Percentiles rank a stretch among this genome's conserved stretches.
These are phyloP conservation scores for Podaxis sp. DNA, from an alignment of 768 basidiomycete species.

Conservation along the genomic window DNA sequence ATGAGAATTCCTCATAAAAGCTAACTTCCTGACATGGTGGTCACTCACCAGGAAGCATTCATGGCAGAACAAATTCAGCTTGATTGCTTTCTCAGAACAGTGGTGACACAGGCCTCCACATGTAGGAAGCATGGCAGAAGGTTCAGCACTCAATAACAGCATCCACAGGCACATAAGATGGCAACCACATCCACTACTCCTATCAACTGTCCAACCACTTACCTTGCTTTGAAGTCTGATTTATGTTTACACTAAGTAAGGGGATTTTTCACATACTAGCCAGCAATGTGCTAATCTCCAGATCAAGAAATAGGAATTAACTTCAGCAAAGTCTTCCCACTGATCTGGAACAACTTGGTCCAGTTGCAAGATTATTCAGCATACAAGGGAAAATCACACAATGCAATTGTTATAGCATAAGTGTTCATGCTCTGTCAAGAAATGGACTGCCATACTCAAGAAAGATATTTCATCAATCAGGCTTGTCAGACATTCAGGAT, in stretches of 20 bases:
- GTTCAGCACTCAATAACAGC: neutral
- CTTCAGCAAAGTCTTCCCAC: neutral
- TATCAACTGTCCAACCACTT: neutral
- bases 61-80: too few species aligned
- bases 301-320: neutral
- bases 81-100: too few species aligned
- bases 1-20: too few species aligned
- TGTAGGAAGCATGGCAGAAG: neutral
- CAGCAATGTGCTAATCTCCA: neutral
- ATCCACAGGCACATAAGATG: neutral
- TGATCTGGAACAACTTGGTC: neutral
- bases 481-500: neutral
- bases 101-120: neutral
- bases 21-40: too few species aligned
- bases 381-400: neutral
- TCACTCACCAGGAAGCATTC: too few species aligned
- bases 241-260: neutral
- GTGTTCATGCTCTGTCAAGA: neutral
- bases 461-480: neutral
- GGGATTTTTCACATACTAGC: neutral
- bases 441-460: neutral
- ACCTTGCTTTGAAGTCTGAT: neutral
- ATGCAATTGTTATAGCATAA: neutral
- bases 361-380: neutral
- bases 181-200: neutral